Base-by-base conservation (phyloP, 441 rosid species). In the Manihot esculenta region DNA sequence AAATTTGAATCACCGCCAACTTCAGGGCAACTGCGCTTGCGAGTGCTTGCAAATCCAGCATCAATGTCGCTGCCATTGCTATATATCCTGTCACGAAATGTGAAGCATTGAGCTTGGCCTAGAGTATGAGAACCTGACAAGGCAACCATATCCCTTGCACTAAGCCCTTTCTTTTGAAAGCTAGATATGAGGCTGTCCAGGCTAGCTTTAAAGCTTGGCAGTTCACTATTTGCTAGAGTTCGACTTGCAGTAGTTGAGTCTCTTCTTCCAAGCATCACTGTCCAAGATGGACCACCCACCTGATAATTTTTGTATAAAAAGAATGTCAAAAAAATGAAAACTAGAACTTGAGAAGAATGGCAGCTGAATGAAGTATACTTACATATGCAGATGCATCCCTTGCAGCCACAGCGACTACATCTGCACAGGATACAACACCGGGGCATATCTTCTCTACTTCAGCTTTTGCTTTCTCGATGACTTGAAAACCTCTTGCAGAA, bases 391-490 rank as follows among this genome's bases (percentile, higher is more conserved):
- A 86, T 20, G 95, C 86, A 59, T 89, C 92, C 59, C 88, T 78
- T 1, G 89, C 87, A 3, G 91, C 89, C 1, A 86, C 83, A 0
- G 88, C 83, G 0, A 89, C 38, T 9, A 89, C 75, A 74, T 89
- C 91, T 7, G 93, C 89, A 6, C 93, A 87, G 10, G 92, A 87
- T 11, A 87, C 86, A 1, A 85, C 75, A 0, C 88, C 87, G 0
- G 91, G 89, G 64, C 91, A 87, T 0, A 82, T 62, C 33, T 72
- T 75, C 70, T 89, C 90, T 0, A 83, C 82, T 8, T 68, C 72
- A 0, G 85, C 10, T 74, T 86, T 88, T 7, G 86, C 88, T 0
- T 71, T 66, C 0, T 85, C 88, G 2, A 89, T 84, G 27, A 89
- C 85, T 26, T 83, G 65, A 9, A 70, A 85, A 20, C 94, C 91